A percentile compares a stretch with the other conserved stretches of the same genome.
These are phyloP conservation scores for Colletotrichum sp. DNA, from an alignment of 2,329 filamentous ascomycete genomes.

Conservation along the genomic window DNA sequence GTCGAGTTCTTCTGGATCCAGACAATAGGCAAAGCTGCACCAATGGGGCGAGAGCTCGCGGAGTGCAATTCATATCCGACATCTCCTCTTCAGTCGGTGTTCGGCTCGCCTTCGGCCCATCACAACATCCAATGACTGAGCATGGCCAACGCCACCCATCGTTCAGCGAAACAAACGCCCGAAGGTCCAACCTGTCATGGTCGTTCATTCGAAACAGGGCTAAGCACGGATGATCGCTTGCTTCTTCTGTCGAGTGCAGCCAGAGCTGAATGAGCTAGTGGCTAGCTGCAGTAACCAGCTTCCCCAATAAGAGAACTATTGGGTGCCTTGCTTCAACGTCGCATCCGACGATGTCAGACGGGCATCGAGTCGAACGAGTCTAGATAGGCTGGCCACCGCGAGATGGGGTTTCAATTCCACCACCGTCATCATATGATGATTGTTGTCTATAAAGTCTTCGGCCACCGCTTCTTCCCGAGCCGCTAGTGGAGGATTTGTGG, in stretches of 20 bases:
- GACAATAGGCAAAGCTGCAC: background rate
- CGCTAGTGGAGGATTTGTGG: background rate
- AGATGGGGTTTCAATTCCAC: background rate
- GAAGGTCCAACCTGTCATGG: background rate
- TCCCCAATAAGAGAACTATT: background rate
- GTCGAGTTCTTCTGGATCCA: background rate
- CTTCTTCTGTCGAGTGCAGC: background rate
- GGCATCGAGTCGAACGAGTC: background rate
- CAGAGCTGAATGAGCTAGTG: background rate
- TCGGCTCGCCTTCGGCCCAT: background rate
- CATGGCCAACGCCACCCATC: background rate
- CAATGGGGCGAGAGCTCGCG: background rate
- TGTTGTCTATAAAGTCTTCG: background rate
- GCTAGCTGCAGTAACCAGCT: background rate
- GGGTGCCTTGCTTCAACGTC: background rate
- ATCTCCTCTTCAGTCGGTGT: background rate
- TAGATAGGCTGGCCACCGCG: background rate
- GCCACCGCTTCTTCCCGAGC: background rate
- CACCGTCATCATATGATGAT: too few species aligned
- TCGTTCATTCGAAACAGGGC: background rate
- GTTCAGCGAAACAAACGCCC: background rate
- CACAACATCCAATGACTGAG: background rate
- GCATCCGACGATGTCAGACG: background rate
- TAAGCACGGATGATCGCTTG: background rate
- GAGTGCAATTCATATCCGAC: background rate